Base-by-base conservation (phyloP, 2,329 filamentous ascomycete genomes). In the Sporothrix brunneoviolacea region DNA sequence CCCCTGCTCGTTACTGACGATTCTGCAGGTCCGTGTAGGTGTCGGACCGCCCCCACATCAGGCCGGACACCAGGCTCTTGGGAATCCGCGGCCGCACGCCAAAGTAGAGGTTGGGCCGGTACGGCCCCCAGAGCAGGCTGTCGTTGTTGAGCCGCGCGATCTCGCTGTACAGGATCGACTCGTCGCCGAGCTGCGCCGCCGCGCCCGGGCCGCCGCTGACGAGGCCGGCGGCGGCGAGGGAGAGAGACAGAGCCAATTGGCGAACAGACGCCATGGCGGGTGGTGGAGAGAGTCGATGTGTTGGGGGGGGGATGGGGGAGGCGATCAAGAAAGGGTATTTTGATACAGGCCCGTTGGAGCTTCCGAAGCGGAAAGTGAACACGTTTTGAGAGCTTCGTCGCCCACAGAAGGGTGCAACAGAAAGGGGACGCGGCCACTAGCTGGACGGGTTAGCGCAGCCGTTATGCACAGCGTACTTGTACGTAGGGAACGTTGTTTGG, bases 121-220 rank as follows among this genome's bases (percentile, higher is more conserved):
- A 98, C 2, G 93, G 89, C 0, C 93, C 93, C 93, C 93, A 98
- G 72, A 97, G 76, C 60, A 98, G 75, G 62, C 86, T 91, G 62
- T 94, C 79, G 67, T 97, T 95, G 62, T 80, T 80, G 55, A 73
- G 64, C 13, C 74, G 74, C 30, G 68, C 71, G 54, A 78, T 68
- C 60, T 80, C 75, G 55, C 65, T 66, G 38, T 68, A 70, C 33
- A 78, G 62, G 48, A 77, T 67, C 37, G 67, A 66, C 55, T 60
- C 64, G 53, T 59, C 62, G 21, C 58, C 55, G 4, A 52, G 45
- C 16, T 53, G 50, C n/a, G 53, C 58, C 12, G 57, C 42, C 4
- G 41, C 48, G 2, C 43, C 42, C 39, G 12, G 56, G 50, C 47
- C 60, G 43, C 37, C 54, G 52, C 47, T 55, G 21, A 44, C 28